A percentile compares a stretch with the other conserved stretches of the same genome.
Evolutionary conservation across 176 grass and related monocot species (phyloP).

Genomic region (Rhipidocladum racemiflorum): DNA sequence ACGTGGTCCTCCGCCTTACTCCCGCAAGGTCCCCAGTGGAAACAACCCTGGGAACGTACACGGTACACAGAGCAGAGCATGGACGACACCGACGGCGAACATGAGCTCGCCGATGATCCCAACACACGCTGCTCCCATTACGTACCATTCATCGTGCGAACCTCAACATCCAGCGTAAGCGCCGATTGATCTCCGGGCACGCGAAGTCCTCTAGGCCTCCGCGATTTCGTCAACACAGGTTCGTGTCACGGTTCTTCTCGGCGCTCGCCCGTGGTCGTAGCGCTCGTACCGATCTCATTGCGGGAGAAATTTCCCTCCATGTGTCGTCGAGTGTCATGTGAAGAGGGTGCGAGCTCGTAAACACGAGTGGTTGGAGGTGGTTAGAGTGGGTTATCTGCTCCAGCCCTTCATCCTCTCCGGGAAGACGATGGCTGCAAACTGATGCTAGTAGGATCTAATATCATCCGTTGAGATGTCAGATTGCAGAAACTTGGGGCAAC

Average conservation of each 20-base stretch:
- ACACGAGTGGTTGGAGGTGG: constrained; percentile 15
- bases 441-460: background rate
- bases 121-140: background rate
- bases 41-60: background rate
- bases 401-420: background rate
- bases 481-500: background rate
- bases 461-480: background rate
- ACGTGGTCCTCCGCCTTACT: too few relatives aligned
- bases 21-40: background rate
- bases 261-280: background rate
- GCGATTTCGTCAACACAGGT: background rate
- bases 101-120: background rate
- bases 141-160: background rate
- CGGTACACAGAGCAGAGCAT: background rate
- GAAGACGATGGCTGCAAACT: background rate
- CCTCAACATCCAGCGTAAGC: background rate
- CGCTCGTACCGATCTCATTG: background rate
- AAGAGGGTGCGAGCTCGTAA: background rate
- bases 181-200: background rate
- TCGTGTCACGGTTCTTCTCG: background rate
- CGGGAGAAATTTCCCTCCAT: background rate
- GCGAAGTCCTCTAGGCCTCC: background rate
- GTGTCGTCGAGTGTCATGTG: background rate
- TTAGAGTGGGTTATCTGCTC: background rate
- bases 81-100: background rate